Conservation (phyloP, 345 rosid genomes). For the Cochlearia excelsa region DNA sequence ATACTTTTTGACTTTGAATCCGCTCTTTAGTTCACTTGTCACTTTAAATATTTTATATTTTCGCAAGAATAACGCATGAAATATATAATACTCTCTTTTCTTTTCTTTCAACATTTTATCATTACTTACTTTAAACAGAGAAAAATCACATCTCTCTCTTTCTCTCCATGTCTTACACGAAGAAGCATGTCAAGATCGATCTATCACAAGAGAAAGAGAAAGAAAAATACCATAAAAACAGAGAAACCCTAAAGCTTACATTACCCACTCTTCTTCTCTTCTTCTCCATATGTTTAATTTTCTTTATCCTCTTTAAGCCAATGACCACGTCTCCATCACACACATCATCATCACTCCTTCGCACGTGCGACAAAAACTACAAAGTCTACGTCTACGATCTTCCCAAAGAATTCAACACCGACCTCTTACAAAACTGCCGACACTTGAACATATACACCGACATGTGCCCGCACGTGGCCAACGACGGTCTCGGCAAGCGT, state of each 20-base stretch:
- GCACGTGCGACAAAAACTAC: constrained; percentile 24
- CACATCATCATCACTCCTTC: background rate
- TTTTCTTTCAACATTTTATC: no score
- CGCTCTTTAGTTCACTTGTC: no score
- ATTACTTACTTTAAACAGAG: no score
- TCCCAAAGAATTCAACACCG: constrained; percentile 45
- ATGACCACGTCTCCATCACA: constrained; percentile 8
- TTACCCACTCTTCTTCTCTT: constrained; percentile 17
- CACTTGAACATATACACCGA: constrained; percentile 42
- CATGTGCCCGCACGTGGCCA: constrained; percentile 51
- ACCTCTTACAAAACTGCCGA: constrained; percentile 41
- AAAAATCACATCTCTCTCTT: background rate
- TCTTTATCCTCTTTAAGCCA: background rate
- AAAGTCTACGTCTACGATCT: constrained; percentile 49
- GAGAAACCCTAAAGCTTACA: background rate
- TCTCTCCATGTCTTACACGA: constrained; percentile 24
- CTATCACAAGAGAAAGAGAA: constrained; percentile 20
- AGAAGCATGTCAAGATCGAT: constrained; percentile 27
- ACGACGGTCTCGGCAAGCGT: constrained; percentile 53
- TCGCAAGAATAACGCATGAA: no score
- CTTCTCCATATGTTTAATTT: constrained; percentile 17
- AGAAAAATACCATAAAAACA: constrained; percentile 25
- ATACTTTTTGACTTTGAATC: no score
- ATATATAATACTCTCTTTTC: no score
- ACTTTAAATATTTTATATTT: no score